These are phyloP conservation scores for Calonectria multiphialidica DNA, from an alignment of 2,329 filamentous ascomycete genomes.

Conservation along the genomic window DNA sequence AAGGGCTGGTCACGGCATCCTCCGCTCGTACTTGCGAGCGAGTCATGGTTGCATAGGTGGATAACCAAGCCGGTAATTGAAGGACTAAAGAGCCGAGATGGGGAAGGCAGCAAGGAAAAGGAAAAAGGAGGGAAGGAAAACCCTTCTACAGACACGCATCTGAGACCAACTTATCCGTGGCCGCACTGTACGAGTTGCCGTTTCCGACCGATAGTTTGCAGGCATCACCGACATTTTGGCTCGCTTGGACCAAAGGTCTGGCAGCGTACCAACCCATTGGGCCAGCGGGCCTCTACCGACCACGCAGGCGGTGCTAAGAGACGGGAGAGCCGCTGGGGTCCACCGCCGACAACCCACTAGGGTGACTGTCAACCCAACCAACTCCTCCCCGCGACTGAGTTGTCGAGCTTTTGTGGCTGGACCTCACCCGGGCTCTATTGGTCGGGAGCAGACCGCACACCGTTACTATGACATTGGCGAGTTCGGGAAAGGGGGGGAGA, in stretches of 20 bases:
- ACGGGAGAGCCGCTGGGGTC: background rate
- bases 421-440: background rate
- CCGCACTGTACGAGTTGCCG: background rate
- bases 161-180: background rate
- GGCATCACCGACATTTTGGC: conserved; percentile 17
- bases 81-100: conserved; percentile 1
- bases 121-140: background rate
- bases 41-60: conserved; percentile 16
- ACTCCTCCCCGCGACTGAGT: background rate
- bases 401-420: background rate
- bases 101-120: background rate
- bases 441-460: conserved; percentile 5
- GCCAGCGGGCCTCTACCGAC: background rate
- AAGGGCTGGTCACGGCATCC: background rate
- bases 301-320: conserved; percentile 4
- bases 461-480: background rate
- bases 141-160: background rate
- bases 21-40: background rate
- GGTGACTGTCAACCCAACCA: background rate
- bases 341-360: background rate
- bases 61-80: background rate
- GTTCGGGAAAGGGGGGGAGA: background rate
- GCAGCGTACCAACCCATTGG: background rate
- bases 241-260: background rate
- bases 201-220: background rate